Evolutionary conservation across 2,329 filamentous ascomycete species (phyloP), one percentile per base, ranked within the genome.

Genomic region (Colletotrichum simmondsii): DNA sequence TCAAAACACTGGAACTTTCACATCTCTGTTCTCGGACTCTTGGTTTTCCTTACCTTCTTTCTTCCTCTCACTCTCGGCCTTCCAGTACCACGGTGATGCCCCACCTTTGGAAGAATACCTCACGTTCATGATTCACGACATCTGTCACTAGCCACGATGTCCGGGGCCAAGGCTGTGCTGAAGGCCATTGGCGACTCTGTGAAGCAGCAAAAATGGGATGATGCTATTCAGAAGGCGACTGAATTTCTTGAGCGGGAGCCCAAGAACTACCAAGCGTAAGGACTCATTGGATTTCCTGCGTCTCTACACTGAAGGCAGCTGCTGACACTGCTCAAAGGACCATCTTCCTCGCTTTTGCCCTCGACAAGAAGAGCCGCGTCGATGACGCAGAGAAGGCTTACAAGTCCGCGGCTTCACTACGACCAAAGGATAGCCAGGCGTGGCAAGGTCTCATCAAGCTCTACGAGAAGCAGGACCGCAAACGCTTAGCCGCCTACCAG

Each of bases 391-490:
- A 97, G 77, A 89, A 88, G 42, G 90, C 92, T 1, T 98, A 98
- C 81, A 86, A 88, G 53, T 87, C 89, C 37, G 97, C 96, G 1
- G 90, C 93, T 6, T 86, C 87, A 24, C 85, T 94, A 74, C 95
- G 94, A 75, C 90, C 92, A 1, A 86, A 90, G 22, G 95, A 98
- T 76, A 86, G 91, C n/a, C 93, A 96, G 78, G 94, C 94, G 76
- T 98, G 94, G 95, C 94, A 98, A 80, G 97, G 97, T 1, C 86
- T 99, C 58, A 89, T 97, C 81, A 94, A 92, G 78, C 83, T 98
- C 35, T 98, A 95, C 80, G 94, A 98, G 83, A 93, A 91, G 77
- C 93, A 95, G 79, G 92, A 90, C 19, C 82, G 85, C 35, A 87
- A 89, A 67, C 94, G 92, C 77, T 84, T 98, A 16, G 87, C 90